A percentile compares a stretch with the other conserved stretches of the same genome.
Evolutionary conservation across 2,329 filamentous ascomycete species (phyloP).

Genomic region (Periconia sp.): DNA sequence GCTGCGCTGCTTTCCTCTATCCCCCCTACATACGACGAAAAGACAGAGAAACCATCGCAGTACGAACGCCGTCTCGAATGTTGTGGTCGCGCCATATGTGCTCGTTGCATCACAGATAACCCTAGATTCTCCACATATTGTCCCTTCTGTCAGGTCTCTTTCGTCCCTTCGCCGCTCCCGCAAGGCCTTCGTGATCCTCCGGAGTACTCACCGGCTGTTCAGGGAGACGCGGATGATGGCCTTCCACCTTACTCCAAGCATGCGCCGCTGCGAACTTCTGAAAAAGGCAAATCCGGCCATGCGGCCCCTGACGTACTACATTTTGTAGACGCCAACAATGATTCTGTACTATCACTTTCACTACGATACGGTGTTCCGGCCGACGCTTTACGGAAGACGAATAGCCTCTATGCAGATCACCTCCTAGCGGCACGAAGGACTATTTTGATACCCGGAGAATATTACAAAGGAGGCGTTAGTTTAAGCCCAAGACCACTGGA

Average conservation of each 20-base stretch:
- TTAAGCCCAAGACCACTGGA: conserved; percentile 72
- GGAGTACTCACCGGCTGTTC: conserved; percentile 56
- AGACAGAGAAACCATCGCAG: conserved; percentile 63
- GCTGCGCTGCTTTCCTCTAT: conserved; percentile 61
- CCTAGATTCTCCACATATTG: conserved; percentile 66
- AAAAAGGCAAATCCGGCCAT: conserved; percentile 30
- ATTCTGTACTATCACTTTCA: conserved; percentile 68
- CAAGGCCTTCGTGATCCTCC: conserved; percentile 71
- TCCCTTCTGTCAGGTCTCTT: conserved; percentile 77
- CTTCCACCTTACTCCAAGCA: conserved; percentile 49
- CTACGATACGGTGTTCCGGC: conserved; percentile 71
- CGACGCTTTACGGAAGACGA: conserved; percentile 63
- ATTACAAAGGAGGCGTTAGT: conserved; percentile 67
- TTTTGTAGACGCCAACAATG: conserved; percentile 70
- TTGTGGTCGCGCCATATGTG: conserved; percentile 72
- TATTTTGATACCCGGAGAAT: conserved; percentile 69
- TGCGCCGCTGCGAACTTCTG: conserved; percentile 24
- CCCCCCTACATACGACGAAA: conserved; percentile 54
- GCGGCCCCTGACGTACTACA: conserved; percentile 68
- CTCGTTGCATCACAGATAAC: conserved; percentile 69
- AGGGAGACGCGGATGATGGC: conserved; percentile 36
- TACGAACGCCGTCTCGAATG: conserved; percentile 66
- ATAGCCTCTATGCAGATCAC: conserved; percentile 72
- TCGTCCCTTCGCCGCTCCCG: conserved; percentile 60
- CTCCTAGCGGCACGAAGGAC: conserved; percentile 69